phyloP scores from a whole-genome alignment of 177 flowering plant genomes.

The Vitis hybrid region DNA sequence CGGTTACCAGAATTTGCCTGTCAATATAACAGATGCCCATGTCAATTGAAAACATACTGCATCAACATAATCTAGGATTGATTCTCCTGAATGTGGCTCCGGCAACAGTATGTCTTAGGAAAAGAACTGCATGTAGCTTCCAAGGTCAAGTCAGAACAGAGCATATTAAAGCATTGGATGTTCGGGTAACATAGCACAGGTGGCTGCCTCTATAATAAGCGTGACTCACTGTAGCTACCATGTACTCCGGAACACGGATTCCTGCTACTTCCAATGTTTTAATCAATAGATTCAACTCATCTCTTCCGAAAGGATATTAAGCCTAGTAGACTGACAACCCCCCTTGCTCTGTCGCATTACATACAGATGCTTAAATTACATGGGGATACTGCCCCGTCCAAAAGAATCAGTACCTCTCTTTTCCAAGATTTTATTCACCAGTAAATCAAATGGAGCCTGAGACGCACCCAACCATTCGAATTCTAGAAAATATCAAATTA shows the following conservation, averaged over 20 bases:
- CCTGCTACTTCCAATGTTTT: not conserved
- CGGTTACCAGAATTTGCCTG: too few relatives aligned
- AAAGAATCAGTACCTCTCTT: not conserved
- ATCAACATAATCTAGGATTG: too few relatives aligned
- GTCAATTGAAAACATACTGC: too few relatives aligned
- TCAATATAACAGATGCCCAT: too few relatives aligned
- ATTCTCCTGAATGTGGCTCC: too few relatives aligned
- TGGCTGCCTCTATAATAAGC: not conserved
- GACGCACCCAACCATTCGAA: not conserved
- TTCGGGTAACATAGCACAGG: not conserved
- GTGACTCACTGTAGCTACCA: not conserved
- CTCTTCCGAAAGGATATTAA: not conserved
- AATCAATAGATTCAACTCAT: not conserved
- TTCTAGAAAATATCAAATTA: not conserved
- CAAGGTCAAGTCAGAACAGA: not conserved
- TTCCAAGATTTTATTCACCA: not conserved
- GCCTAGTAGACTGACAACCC: not conserved
- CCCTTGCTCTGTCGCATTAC: not conserved
- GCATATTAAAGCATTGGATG: not conserved
- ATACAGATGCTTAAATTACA: not conserved
- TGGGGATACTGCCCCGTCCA: not conserved
- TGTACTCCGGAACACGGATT: not conserved
- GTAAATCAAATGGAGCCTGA: not conserved
- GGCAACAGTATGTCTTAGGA: too few relatives aligned
- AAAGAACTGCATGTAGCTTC: too few relatives aligned